Percentiles rank a stretch among this genome's conserved stretches.
Conservation (phyloP, 2,329 filamentous ascomycete genomes). For the Colletotrichum sansevieriae region DNA sequence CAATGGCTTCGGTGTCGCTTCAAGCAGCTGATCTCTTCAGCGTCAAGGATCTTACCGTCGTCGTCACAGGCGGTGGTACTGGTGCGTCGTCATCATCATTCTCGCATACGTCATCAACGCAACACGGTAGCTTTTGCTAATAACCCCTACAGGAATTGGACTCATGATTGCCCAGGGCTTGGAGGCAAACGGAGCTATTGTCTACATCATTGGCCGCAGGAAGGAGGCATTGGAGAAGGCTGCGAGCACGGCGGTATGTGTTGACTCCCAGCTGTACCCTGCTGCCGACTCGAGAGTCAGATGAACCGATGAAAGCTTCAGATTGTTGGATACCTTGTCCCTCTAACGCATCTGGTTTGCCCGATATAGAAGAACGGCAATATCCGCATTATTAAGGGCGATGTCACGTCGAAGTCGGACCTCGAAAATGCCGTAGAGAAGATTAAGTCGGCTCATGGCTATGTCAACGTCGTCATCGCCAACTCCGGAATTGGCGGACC, state of each 20-base stretch:
- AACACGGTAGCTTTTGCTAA: background rate
- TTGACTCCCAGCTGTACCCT: too few relatives aligned
- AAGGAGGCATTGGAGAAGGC: slow-evolving; percentile 57
- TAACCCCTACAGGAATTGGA: slow-evolving; percentile 57
- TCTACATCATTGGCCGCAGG: slow-evolving; percentile 66
- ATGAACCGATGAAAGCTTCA: too few relatives aligned
- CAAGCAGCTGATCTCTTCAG: slow-evolving; percentile 55
- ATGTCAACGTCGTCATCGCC: slow-evolving; percentile 71
- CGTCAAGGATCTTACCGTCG: slow-evolving; percentile 64
- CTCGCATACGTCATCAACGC: background rate
- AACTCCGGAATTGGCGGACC: slow-evolving; percentile 64
- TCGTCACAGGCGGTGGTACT: slow-evolving; percentile 66
- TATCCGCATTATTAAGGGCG: slow-evolving; percentile 46
- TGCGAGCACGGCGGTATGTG: slow-evolving; percentile 48
- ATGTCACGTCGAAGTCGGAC: slow-evolving; percentile 53
- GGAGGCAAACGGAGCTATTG: slow-evolving; percentile 63
- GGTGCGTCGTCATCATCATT: slow-evolving; percentile 8
- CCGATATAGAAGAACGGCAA: slow-evolving; percentile 20
- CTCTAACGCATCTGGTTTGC: background rate
- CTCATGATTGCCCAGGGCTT: slow-evolving; percentile 63
- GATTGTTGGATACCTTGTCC: too few relatives aligned
- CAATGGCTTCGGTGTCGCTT: slow-evolving; percentile 37
- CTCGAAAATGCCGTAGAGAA: slow-evolving; percentile 62
- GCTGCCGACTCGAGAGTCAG: too few relatives aligned
- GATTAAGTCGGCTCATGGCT: slow-evolving; percentile 59